phyloP scores from a whole-genome alignment of 768 basidiomycete genomes.

The Chlorophyllum brunneum region DNA sequence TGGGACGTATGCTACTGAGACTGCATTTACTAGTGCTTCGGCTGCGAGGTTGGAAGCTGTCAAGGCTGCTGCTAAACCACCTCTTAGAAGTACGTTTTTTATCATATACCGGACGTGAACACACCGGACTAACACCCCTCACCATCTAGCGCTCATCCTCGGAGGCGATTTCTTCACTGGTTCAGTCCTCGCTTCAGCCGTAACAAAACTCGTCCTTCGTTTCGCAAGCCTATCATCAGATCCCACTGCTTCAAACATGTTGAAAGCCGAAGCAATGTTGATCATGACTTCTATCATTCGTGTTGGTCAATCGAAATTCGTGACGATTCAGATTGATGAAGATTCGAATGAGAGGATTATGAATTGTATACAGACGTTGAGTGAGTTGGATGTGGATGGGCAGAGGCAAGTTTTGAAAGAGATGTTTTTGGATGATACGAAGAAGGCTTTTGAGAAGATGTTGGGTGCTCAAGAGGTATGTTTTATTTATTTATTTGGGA shows the following conservation, averaged over 20 bases:
- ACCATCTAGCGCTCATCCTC: conserved; percentile 66
- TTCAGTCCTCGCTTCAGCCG: conserved; percentile 79
- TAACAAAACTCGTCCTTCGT: conserved; percentile 89
- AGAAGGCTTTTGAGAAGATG: conserved; percentile 92
- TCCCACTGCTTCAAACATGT: conserved; percentile 49
- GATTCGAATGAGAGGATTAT: conserved; percentile 96
- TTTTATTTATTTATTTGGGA: neutral
- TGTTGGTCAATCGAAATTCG: conserved; percentile 95
- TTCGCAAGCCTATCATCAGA: conserved; percentile 55
- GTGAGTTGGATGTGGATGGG: conserved; percentile 58
- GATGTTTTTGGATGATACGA: conserved; percentile 82
- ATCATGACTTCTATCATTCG: conserved; percentile 98
- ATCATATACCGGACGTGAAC: neutral
- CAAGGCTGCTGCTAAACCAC: conserved; percentile 86
- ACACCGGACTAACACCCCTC: neutral
- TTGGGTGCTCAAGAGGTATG: conserved; percentile 87
- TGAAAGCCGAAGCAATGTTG: conserved; percentile 94
- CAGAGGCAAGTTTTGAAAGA: conserved; percentile 49
- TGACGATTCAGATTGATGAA: conserved; percentile 93
- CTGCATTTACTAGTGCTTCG: conserved; percentile 69
- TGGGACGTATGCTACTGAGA: conserved; percentile 97
- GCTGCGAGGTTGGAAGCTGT: conserved; percentile 72
- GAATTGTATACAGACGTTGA: conserved; percentile 92
- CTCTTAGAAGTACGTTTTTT: conserved; percentile 60
- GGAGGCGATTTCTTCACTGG: conserved; percentile 98